Percentiles rank a stretch among this genome's conserved stretches.
Evolutionary conservation across 2,329 filamentous ascomycete species (phyloP).

Genomic region (Colletotrichum australisinense): DNA sequence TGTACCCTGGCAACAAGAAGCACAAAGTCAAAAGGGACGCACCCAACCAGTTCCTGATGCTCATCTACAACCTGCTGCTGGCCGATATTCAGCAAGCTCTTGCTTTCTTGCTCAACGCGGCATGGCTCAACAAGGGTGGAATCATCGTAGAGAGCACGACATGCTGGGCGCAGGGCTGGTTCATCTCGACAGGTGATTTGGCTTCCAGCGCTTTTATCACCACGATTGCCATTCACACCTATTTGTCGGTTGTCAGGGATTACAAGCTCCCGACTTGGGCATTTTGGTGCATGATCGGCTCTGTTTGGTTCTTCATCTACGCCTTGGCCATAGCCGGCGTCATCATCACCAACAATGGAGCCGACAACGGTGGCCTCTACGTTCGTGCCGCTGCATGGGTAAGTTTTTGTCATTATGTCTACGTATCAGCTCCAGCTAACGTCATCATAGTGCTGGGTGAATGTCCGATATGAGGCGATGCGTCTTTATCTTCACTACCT

Average conservation of each 20-base stretch:
- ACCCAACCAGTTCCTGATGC: slow-evolving; percentile 67
- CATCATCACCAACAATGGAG: slow-evolving; percentile 26
- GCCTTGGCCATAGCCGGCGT: slow-evolving; percentile 22
- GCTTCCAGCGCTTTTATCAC: slow-evolving; percentile 68
- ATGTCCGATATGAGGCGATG: slow-evolving; percentile 58
- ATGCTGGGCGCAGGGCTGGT: slow-evolving; percentile 67
- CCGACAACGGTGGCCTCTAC: slow-evolving; percentile 49
- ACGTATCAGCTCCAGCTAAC: slow-evolving; percentile 69
- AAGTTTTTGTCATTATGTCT: slow-evolving; percentile 63
- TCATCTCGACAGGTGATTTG: slow-evolving; percentile 68
- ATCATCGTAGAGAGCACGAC: slow-evolving; percentile 59
- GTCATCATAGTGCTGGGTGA: slow-evolving; percentile 69
- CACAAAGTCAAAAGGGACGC: slow-evolving; percentile 10
- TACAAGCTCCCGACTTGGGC: slow-evolving; percentile 56
- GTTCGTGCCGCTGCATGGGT: slow-evolving; percentile 67
- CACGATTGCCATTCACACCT: slow-evolving; percentile 68
- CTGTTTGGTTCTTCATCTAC: slow-evolving; percentile 59
- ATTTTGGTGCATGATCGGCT: slow-evolving; percentile 55
- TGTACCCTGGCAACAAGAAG: slow-evolving; percentile 36
- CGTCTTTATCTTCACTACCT: slow-evolving; percentile 72
- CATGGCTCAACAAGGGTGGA: slow-evolving; percentile 59
- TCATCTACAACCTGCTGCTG: slow-evolving; percentile 69
- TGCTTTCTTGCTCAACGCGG: slow-evolving; percentile 66
- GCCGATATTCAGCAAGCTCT: slow-evolving; percentile 69
- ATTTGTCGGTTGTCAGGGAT: slow-evolving; percentile 62